Evolutionary conservation across 495 filamentous ascomycete species (phyloP).

Genomic region (Melanomma pulvis-pyrius): DNA sequence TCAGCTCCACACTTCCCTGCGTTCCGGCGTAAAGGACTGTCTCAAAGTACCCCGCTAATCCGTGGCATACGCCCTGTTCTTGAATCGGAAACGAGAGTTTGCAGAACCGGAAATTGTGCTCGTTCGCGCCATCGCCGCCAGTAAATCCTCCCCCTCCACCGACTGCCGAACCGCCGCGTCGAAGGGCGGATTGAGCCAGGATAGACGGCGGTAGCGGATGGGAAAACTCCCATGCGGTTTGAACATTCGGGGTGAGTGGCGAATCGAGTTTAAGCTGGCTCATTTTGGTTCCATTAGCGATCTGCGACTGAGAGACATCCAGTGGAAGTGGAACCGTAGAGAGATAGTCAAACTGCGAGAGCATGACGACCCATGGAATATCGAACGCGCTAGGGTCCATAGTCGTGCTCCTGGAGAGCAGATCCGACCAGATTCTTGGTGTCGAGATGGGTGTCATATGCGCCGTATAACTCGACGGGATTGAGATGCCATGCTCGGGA

Average conservation of each 20-base stretch:
- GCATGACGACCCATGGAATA: constrained; percentile 89
- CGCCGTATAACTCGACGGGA: constrained; percentile 88
- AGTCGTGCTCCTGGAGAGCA: constrained; percentile 58
- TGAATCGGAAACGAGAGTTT: constrained; percentile 71
- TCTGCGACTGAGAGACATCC: neutral
- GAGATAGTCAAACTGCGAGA: constrained; percentile 85
- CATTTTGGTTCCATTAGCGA: constrained; percentile 18
- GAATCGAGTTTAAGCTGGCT: constrained; percentile 24
- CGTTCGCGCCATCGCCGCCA: constrained; percentile 64
- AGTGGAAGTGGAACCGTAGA: constrained; percentile 44
- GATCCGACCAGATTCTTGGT: constrained; percentile 81
- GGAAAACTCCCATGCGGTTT: constrained; percentile 70
- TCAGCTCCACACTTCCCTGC: constrained; percentile 70
- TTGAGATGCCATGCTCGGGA: constrained; percentile 78
- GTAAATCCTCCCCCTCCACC: constrained; percentile 51
- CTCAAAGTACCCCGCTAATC: constrained; percentile 94
- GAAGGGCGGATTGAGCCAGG: constrained; percentile 56
- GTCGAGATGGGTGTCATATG: constrained; percentile 89
- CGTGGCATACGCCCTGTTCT: constrained; percentile 82
- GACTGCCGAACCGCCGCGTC: constrained; percentile 60
- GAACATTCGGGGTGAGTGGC: constrained; percentile 60
- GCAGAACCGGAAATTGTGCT: constrained; percentile 82
- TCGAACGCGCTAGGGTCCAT: constrained; percentile 72
- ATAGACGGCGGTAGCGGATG: constrained; percentile 57
- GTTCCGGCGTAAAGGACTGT: constrained; percentile 73